A percentile compares a stretch with the other conserved stretches of the same genome.
Evolutionary conservation across 306 rosid species (phyloP).

Genomic region (Mimosa bimucronata): DNA sequence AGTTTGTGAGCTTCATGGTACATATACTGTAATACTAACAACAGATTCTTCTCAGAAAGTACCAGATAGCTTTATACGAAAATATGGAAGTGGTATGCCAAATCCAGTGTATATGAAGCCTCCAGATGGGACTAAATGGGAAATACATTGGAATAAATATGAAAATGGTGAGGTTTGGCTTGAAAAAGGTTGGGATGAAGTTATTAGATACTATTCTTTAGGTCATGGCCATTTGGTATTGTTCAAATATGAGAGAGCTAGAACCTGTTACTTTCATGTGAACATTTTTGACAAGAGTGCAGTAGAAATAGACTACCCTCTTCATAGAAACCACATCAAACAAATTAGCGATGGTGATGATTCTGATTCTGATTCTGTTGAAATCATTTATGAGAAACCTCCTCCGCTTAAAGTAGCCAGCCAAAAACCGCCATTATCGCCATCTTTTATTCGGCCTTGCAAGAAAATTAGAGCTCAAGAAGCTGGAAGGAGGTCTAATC

Average conservation of each 20-base stretch:
- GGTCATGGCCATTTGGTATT: neutral
- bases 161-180: conserved; percentile 4
- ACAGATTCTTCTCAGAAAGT: conserved; percentile 20
- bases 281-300: conserved; percentile 24
- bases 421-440: neutral
- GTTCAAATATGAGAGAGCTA: conserved; percentile 18
- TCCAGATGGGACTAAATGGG: conserved; percentile 39
- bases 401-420: neutral
- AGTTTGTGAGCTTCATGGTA: neutral
- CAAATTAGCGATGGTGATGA: neutral
- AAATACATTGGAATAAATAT: conserved; percentile 15
- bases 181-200: conserved; percentile 12
- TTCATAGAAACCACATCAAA: neutral
- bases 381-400: neutral
- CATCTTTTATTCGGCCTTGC: conserved; percentile 7
- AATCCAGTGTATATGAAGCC: conserved; percentile 38
- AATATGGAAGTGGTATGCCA: conserved; percentile 21
- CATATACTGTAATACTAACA: neutral
- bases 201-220: conserved; percentile 9
- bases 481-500: neutral
- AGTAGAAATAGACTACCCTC: conserved; percentile 37
- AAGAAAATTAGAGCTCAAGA: neutral
- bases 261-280: conserved; percentile 2
- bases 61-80: conserved; percentile 22
- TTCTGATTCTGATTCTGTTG: neutral